Conservation (phyloP, 805 yeast genomes). For the Millerago galiae region DNA sequence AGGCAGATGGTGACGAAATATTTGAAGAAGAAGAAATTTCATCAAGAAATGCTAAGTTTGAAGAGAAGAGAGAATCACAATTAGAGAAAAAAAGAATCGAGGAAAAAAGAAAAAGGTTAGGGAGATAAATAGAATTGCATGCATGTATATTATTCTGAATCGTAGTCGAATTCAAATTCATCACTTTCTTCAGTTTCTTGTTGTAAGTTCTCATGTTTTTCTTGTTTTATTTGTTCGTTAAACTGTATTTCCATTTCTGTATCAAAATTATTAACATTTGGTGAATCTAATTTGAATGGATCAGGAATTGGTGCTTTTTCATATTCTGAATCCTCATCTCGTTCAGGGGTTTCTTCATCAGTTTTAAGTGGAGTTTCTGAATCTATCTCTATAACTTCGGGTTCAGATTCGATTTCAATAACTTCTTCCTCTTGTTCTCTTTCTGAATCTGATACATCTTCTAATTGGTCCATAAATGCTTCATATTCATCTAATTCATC, state of each 20-base stretch:
- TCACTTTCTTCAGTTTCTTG: conserved; percentile 27
- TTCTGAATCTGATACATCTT: conserved; percentile 2
- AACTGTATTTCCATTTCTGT: conserved; percentile 7
- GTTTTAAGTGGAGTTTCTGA: no score
- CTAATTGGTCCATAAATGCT: conserved; percentile 17
- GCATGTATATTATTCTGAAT: conserved; percentile 21
- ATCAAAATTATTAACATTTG: conserved; percentile 1
- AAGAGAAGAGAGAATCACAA: conserved; percentile 67
- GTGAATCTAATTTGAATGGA: neutral
- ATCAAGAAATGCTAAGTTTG: conserved; percentile 59
- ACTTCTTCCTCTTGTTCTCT: neutral
- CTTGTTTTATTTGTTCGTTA: conserved; percentile 4
- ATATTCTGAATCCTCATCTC: neutral
- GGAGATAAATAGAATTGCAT: conserved; percentile 4
- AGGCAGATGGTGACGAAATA: conserved; percentile 88
- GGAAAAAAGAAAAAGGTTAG: conserved; percentile 40
- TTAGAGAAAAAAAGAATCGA: conserved; percentile 44
- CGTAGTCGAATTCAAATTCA: conserved; percentile 34
- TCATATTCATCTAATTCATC: conserved; percentile 18
- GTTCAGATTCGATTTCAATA: neutral
- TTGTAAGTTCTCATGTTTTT: neutral
- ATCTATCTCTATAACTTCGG: neutral
- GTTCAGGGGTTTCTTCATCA: neutral
- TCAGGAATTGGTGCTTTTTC: neutral
- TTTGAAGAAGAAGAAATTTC: conserved; percentile 76